phyloP scores from a whole-genome alignment of 768 basidiomycete species.

The Paxillus involutus region DNA sequence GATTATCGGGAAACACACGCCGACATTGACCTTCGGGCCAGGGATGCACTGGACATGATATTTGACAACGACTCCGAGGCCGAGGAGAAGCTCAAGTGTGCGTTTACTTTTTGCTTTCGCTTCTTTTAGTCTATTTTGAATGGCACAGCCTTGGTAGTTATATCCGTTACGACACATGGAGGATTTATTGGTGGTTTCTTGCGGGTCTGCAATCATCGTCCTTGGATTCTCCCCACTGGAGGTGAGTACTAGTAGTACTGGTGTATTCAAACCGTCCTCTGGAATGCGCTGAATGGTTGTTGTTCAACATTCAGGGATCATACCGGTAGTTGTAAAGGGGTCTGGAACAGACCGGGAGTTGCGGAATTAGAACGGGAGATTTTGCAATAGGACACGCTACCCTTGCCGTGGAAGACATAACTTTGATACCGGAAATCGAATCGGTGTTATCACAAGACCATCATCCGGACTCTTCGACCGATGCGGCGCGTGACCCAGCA shows the following conservation, averaged over 20 bases:
- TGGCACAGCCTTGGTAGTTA: conserved; percentile 37
- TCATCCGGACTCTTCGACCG: too few relatives aligned
- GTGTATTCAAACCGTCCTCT: too few relatives aligned
- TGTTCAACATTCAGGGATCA: conserved; percentile 14
- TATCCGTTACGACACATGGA: conserved; percentile 66
- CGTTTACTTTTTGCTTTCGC: conserved; percentile 14
- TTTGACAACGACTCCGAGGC: conserved; percentile 39
- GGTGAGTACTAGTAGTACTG: conserved; percentile 40
- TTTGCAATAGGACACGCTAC: background rate
- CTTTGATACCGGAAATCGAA: too few relatives aligned
- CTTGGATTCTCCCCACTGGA: conserved; percentile 58
- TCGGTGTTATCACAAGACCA: too few relatives aligned
- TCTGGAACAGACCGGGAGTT: background rate
- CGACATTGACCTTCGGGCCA: conserved; percentile 50
- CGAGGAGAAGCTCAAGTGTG: conserved; percentile 39
- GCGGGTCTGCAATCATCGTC: conserved; percentile 40
- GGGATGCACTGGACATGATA: conserved; percentile 51
- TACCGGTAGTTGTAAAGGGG: conserved; percentile 26
- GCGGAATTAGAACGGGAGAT: conserved; percentile 1
- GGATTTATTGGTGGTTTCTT: conserved; percentile 63
- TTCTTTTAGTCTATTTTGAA: background rate
- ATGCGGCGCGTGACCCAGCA: too few relatives aligned
- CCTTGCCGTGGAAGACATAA: too few relatives aligned
- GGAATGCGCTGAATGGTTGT: background rate
- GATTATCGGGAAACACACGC: conserved; percentile 49